Evolutionary conservation across 1,284 basidiomycete genomes (phyloP), one percentile per base, ranked within the genome.

Genomic region (Ustilago curta): DNA sequence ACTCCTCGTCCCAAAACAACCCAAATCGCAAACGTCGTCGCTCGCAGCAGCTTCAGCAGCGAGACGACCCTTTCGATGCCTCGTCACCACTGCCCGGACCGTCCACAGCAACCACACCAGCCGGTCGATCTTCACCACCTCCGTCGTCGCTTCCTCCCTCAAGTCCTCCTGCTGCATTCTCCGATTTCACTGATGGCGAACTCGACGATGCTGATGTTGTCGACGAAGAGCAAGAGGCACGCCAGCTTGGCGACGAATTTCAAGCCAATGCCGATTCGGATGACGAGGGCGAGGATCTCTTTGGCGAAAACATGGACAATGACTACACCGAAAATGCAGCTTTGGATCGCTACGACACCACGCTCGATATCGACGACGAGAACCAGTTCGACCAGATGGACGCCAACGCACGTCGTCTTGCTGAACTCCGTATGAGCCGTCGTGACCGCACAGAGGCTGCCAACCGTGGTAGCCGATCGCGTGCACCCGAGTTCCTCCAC

Each of bases 281-380:
- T 27, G 86, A 84, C 21, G 93, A 95, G 25, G 94, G 93, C 37
- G 95, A 97, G 85, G 95, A 99, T 86, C 89, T 99, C 27, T 98
- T 96, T 86, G 93, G 89, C 47, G 91, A 96, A 16, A 88, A 88
- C 43, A 86, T 89, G 82, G 86, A 93, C 73, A 90, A 90, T 63
- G 96, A 99, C 83, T 98, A 99, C 86, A 90, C 91, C 18, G 87
- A 88, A 14, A 95, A 98, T 81, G 88, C 90, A 52, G 88, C 89
- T 5, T 90, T 97, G 5, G 97, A 99, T 86, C 88, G 86, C 35
- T 99, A 99, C 87, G 95, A 94, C 5, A 90, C 92, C 64, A 89
- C 90, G 5, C 70, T 78, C 31, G 96, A 90, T 56, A 89, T 99
- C 62, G 91, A 98, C 82, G 96, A 99, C 82, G 90, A 92, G 45